Conservation (phyloP, 805 yeast species). For the Pichia ethanolica region DNA sequence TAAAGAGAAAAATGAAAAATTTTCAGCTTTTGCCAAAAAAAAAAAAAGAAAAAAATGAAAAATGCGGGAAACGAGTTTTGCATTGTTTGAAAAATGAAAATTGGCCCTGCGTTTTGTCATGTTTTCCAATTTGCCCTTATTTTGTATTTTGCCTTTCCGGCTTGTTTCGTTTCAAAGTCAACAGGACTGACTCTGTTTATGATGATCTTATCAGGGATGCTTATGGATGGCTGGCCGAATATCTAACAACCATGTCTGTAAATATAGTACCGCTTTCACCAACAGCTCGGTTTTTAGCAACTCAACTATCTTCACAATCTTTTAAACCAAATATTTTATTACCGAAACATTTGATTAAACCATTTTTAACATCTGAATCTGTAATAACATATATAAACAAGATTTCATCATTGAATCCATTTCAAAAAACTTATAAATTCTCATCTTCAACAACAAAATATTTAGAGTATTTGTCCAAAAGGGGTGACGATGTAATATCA, state of each 20-base stretch:
- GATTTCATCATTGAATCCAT: conserved; percentile 9
- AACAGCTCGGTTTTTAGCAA: conserved; percentile 7
- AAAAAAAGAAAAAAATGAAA: too few relatives aligned
- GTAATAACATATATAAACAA: conserved; percentile 10
- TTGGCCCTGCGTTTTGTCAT: too few relatives aligned
- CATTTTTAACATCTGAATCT: conserved; percentile 8
- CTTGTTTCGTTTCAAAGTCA: too few relatives aligned
- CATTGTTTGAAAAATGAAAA: too few relatives aligned
- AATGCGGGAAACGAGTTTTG: too few relatives aligned
- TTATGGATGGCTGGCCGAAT: too few relatives aligned
- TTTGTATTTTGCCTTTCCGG: too few relatives aligned
- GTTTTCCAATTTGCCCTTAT: too few relatives aligned
- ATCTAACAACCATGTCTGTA: not conserved
- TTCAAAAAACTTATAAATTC: conserved; percentile 2
- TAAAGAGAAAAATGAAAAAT: too few relatives aligned
- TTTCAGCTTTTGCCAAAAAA: too few relatives aligned
- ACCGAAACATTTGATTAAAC: conserved; percentile 6
- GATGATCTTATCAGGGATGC: too few relatives aligned
- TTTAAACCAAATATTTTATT: conserved; percentile 2
- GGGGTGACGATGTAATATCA: not conserved
- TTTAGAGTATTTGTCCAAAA: not conserved
- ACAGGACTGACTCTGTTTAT: too few relatives aligned
- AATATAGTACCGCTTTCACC: conserved; percentile 5
- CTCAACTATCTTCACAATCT: conserved; percentile 2
- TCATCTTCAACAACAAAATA: conserved; percentile 1